Percentiles rank a stretch among this genome's conserved stretches.
Evolutionary conservation across 768 basidiomycete species (phyloP).

Genomic region (Russula ochroleuca): DNA sequence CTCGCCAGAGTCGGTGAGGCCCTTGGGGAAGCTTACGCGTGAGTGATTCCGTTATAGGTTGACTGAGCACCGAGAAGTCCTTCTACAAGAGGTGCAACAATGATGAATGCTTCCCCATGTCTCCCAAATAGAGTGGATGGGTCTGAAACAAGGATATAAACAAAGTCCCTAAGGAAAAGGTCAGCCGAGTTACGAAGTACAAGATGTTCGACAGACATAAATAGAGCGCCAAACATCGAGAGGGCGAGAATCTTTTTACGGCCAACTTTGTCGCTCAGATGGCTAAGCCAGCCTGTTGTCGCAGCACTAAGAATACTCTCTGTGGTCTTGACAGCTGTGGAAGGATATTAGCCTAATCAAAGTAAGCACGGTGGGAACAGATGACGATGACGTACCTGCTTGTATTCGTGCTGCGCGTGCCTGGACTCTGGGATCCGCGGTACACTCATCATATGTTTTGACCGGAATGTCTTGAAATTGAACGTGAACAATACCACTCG

Average conservation of each 20-base stretch:
- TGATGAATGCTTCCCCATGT: conserved; percentile 27
- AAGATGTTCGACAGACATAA: conserved; percentile 22
- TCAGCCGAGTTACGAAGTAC: not conserved
- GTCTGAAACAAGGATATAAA: conserved; percentile 28
- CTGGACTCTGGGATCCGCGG: conserved; percentile 25
- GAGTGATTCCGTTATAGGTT: conserved; percentile 28
- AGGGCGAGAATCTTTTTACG: conserved; percentile 26
- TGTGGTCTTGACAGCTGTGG: conserved; percentile 27
- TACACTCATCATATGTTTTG: conserved; percentile 20
- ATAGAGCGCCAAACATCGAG: conserved; percentile 29
- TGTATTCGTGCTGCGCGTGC: conserved; percentile 29
- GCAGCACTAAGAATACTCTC: conserved; percentile 28
- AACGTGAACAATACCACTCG: conserved; percentile 6
- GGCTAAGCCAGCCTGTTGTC: conserved; percentile 28
- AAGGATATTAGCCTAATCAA: not conserved
- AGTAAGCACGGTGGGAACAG: not conserved
- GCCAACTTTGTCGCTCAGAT: conserved; percentile 25
- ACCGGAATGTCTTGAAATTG: conserved; percentile 10
- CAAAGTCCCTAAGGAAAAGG: conserved; percentile 21
- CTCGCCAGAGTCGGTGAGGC: not conserved
- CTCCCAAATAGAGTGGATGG: conserved; percentile 18
- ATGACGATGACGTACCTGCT: conserved; percentile 22
- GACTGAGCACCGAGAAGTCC: conserved; percentile 28
- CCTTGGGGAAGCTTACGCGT: conserved; percentile 20
- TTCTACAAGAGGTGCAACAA: conserved; percentile 27